A percentile compares a stretch with the other conserved stretches of the same genome.
Evolutionary conservation across 169 alveolate species (phyloP).

Genomic region (Cryptosporidium canis): DNA sequence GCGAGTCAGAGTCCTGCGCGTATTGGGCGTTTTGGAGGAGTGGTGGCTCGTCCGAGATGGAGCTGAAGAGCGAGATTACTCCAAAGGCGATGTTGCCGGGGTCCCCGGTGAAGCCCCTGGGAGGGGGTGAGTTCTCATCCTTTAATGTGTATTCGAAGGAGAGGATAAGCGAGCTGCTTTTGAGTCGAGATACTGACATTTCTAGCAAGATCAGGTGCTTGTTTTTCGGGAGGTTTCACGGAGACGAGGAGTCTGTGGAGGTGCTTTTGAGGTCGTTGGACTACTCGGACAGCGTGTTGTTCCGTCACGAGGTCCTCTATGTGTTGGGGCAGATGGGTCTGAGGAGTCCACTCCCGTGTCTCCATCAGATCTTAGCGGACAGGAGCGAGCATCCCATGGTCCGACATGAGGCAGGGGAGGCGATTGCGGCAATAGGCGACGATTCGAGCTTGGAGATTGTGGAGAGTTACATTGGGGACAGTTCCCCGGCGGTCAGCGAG

Average conservation of each 20-base stretch:
- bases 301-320: conserved; percentile 90
- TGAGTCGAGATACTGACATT: conserved; percentile 18
- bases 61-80: not conserved
- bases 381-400: conserved; percentile 86
- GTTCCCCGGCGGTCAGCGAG: conserved; percentile 79
- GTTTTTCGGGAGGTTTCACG: conserved; percentile 60
- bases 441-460: conserved; percentile 81
- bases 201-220: conserved; percentile 60
- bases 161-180: not conserved
- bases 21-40: not conserved
- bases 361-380: conserved; percentile 81
- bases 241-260: conserved; percentile 55
- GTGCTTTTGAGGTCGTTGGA: conserved; percentile 14
- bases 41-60: not conserved
- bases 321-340: conserved; percentile 89
- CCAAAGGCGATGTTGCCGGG: conserved; percentile 67
- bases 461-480: conserved; percentile 82
- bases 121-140: conserved; percentile 10
- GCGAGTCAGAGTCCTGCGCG: not conserved
- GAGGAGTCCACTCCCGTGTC: conserved; percentile 76
- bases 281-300: conserved; percentile 72
- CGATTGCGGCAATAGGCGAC: conserved; percentile 78
- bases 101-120: conserved; percentile 13
- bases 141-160: conserved; percentile 37
- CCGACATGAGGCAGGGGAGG: conserved; percentile 88